phyloP scores from a whole-genome alignment of 192 early-diverging fungal genomes.

The Coemansia furcata region DNA sequence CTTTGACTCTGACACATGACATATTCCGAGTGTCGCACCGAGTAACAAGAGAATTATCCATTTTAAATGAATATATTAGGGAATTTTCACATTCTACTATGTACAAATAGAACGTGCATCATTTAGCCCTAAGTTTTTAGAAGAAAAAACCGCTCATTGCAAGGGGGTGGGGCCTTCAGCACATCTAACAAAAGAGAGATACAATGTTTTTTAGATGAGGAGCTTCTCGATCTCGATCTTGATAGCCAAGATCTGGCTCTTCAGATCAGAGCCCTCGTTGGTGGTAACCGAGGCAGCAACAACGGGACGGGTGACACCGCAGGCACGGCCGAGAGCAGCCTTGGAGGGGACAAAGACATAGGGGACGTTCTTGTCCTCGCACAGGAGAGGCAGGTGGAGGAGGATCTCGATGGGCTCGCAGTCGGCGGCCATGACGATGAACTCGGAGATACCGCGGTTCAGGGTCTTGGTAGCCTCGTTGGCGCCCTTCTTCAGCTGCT shows the following conservation, averaged over 20 bases:
- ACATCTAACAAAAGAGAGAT: conserved; percentile 14
- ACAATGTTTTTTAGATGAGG: conserved; percentile 31
- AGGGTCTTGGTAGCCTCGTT: conserved; percentile 99
- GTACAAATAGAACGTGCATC: conserved; percentile 49
- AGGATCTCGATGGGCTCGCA: conserved; percentile 97
- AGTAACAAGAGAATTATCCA: background rate
- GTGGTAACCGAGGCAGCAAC: conserved; percentile 93
- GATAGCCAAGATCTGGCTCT: conserved; percentile 85
- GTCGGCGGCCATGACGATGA: conserved; percentile 98
- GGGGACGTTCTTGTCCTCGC: conserved; percentile 99
- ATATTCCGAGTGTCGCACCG: background rate
- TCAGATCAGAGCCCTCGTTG: conserved; percentile 96
- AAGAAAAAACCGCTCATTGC: background rate
- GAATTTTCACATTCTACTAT: conserved; percentile 31
- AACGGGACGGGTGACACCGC: conserved; percentile 93
- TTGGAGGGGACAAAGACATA: conserved; percentile 99
- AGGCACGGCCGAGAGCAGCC: conserved; percentile 93
- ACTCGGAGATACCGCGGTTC: conserved; percentile 98
- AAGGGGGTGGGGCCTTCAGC: conserved; percentile 25
- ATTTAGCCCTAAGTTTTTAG: conserved; percentile 22
- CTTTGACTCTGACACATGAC: background rate
- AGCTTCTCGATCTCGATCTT: conserved; percentile 92
- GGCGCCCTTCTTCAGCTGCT: conserved; percentile 99
- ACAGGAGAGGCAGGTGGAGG: conserved; percentile 93
- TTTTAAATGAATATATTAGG: background rate